Evolutionary conservation across 2,329 filamentous ascomycete species (phyloP).

Genomic region (Fusarium concolor): DNA sequence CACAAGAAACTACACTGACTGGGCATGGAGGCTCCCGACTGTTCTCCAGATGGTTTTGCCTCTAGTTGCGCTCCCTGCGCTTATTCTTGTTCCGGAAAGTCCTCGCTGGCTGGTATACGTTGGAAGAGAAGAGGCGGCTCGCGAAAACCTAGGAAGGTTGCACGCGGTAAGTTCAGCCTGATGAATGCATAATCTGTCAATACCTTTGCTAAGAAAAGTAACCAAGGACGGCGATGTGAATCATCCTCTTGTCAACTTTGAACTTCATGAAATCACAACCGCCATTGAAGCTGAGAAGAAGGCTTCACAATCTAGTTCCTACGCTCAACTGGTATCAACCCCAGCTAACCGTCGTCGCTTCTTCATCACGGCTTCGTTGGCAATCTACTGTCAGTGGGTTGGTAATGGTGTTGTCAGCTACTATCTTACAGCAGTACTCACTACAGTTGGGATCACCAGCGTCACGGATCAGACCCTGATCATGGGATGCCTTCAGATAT

Average conservation of each 20-base stretch:
- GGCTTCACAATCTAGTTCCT: constrained; percentile 13
- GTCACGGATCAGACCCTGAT: constrained; percentile 27
- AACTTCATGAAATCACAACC: constrained; percentile 20
- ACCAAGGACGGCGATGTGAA: constrained; percentile 11
- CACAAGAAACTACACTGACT: constrained; percentile 10
- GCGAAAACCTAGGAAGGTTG: not conserved
- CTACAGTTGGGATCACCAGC: constrained; percentile 13
- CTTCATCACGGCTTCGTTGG: constrained; percentile 14
- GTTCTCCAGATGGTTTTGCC: constrained; percentile 12
- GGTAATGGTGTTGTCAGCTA: constrained; percentile 25
- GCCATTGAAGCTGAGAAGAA: constrained; percentile 22
- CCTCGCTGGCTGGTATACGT: constrained; percentile 13
- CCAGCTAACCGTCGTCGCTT: constrained; percentile 13
- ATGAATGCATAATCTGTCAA: rapidly evolving
- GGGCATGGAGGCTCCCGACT: constrained; percentile 13
- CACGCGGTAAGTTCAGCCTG: not conserved
- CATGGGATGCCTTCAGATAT: constrained; percentile 18
- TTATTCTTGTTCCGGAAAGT: constrained; percentile 11
- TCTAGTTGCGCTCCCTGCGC: constrained; percentile 3
- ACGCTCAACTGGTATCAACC: constrained; percentile 7
- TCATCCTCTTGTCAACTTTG: constrained; percentile 16
- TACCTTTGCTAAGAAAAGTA: rapidly evolving
- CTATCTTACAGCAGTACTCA: constrained; percentile 6
- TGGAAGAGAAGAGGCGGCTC: not conserved
- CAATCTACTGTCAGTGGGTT: constrained; percentile 22